phyloP scores from a whole-genome alignment of 2,329 filamentous ascomycete species.

The Conoideocrella luteorostrata region DNA sequence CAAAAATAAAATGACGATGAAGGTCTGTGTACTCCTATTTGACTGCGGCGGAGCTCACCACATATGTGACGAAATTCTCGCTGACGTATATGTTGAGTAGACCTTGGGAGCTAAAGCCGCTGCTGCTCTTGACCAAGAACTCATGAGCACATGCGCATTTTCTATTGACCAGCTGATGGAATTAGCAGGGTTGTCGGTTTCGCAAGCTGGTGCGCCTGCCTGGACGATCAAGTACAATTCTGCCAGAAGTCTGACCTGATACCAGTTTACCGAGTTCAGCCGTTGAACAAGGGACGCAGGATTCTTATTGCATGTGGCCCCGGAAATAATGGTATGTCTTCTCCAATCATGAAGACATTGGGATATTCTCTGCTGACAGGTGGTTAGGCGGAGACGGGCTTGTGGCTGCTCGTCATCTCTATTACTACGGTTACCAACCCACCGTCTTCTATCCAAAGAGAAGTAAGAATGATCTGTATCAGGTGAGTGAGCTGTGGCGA shows the following conservation, averaged over 20 bases:
- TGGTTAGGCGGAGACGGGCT: constrained; percentile 82
- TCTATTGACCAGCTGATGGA: constrained; percentile 98
- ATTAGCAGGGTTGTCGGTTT: constrained; percentile 84
- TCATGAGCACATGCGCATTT: constrained; percentile 85
- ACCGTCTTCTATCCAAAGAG: constrained; percentile 91
- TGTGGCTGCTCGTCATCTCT: constrained; percentile 85
- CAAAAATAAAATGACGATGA: no score
- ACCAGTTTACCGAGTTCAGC: constrained; percentile 77
- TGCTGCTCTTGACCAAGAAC: constrained; percentile 81
- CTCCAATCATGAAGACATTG: no score
- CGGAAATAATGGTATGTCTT: constrained; percentile 55
- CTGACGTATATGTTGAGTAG: constrained; percentile 36
- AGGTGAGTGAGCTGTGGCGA: constrained; percentile 41
- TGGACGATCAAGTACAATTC: no score
- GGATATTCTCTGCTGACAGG: not conserved
- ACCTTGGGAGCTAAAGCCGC: constrained; percentile 85
- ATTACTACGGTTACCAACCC: constrained; percentile 85
- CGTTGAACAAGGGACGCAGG: constrained; percentile 60
- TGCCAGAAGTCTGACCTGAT: not conserved
- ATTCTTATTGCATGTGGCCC: constrained; percentile 90
- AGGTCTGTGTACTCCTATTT: not conserved
- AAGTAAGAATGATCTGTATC: constrained; percentile 82
- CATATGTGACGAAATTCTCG: no score
- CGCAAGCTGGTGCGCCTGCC: constrained; percentile 72
- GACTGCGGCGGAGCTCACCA: not conserved